Conservation (phyloP, 805 yeast species). For the Debaryomyces hansenii region DNA sequence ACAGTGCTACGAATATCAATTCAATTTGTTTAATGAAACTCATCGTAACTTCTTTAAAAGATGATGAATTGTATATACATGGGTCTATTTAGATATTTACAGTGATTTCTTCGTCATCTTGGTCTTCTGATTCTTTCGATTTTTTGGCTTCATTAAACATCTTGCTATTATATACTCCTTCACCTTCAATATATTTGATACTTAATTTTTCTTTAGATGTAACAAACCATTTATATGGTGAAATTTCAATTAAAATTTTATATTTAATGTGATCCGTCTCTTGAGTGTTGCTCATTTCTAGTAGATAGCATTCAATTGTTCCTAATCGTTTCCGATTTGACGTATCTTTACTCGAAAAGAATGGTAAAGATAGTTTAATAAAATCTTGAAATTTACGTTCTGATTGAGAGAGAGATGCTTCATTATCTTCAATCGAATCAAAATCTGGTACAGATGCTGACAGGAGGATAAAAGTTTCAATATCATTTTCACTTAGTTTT, state of each 20-base stretch:
- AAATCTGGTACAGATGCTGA: slow-evolving; percentile 10
- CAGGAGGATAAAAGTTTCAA: slow-evolving; percentile 24
- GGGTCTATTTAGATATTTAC: slow-evolving; percentile 9
- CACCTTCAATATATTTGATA: slow-evolving; percentile 3
- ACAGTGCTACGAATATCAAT: slow-evolving; percentile 35
- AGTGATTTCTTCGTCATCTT: slow-evolving; percentile 10
- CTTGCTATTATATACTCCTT: slow-evolving; percentile 7
- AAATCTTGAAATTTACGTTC: slow-evolving; percentile 14
- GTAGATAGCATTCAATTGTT: slow-evolving; percentile 29
- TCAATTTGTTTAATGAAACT: slow-evolving; percentile 16
- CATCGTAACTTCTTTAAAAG: slow-evolving; percentile 13
- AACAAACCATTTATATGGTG: slow-evolving; percentile 10
- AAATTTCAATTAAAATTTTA: slow-evolving; percentile 13
- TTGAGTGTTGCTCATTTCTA: slow-evolving; percentile 15
- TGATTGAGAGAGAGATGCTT: background rate
- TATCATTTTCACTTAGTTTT: slow-evolving; percentile 17
- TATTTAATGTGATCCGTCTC: slow-evolving; percentile 12
- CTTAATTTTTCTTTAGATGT: slow-evolving; percentile 2
- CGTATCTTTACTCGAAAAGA: slow-evolving; percentile 21
- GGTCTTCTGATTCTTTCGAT: slow-evolving; percentile 1
- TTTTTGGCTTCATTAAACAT: slow-evolving; percentile 6
- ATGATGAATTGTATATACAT: slow-evolving; percentile 1
- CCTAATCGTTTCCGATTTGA: slow-evolving; percentile 26
- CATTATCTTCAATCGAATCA: slow-evolving; percentile 6
- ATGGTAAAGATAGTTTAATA: slow-evolving; percentile 36